Base-by-base conservation (phyloP, 345 rosid species). In the Eutrema japonicum region DNA sequence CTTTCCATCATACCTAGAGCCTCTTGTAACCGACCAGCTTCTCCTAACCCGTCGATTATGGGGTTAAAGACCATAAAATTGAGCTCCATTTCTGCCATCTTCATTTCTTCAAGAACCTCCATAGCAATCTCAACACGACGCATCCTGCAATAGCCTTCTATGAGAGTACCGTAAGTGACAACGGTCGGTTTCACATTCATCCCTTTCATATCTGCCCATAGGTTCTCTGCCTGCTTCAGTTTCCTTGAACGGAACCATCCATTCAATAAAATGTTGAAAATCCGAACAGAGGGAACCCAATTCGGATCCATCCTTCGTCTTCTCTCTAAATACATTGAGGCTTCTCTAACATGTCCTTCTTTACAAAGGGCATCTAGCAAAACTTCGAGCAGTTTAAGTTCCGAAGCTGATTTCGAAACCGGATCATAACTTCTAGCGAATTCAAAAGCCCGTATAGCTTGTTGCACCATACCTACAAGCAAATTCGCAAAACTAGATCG, bases 341-440 rank as follows among this genome's bases (percentile, higher is more conserved):
- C 92, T 46, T 74, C 86, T 72, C 81, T 82, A 71, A 86, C 88
- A 71, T 77, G 81, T 66, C 89, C 92, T 81, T 92, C 93, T 81
- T 92, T 89, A 70, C 91, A 89, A 43, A 92, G 87, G 2, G 94
- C 82, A 78, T 95, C 99, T 87, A 92, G 78, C 76, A 90, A 80
- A 71, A 84, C 78, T 57, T 90, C 93, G 27, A 95, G 77, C 79
- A 95, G 72, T 64, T 70, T 70, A 36, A 22, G 32, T 59, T 73
- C 81, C 3, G 61, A 70, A 57, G 76, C 88, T 75, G 78, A 47
- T 50, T 80, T 72, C 10, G 40, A 50, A 60, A 80, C 54, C 2
- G 56, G 52, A 22, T 72, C 82, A 64, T 84, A 82, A 52, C 78
- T 82, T 68, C 60, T 49, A 2, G 89, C 85, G 72, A 80, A 88